A percentile compares a stretch with the other conserved stretches of the same genome.
Conservation (phyloP, 2,329 filamentous ascomycete species). For the Talaromyces rugulosus region DNA sequence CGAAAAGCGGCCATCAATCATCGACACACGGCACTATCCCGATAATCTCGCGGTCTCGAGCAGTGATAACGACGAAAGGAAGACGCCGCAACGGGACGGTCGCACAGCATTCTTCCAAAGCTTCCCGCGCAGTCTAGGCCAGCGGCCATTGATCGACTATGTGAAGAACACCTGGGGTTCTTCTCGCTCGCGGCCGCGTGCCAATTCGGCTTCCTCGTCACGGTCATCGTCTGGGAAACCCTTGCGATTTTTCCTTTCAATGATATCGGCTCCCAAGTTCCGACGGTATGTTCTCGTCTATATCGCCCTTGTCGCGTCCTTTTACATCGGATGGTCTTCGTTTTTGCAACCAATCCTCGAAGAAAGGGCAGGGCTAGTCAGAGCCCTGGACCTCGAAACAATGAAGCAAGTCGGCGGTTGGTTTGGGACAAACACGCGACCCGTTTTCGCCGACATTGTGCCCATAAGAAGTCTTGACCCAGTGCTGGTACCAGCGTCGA, state of each 20-base stretch:
- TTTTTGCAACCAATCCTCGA: slow-evolving; percentile 27
- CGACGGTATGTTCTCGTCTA: slow-evolving; percentile 37
- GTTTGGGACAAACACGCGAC: slow-evolving; percentile 47
- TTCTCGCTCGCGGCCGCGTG: neutral
- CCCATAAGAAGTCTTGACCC: slow-evolving; percentile 49
- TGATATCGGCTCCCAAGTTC: slow-evolving; percentile 38
- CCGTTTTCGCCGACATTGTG: slow-evolving; percentile 47
- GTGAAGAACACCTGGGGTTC: slow-evolving; percentile 38
- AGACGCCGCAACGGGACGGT: neutral
- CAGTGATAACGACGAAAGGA: slow-evolving; percentile 3
- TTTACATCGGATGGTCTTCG: slow-evolving; percentile 30
- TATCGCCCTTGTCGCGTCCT: slow-evolving; percentile 27
- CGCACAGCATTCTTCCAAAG: slow-evolving; percentile 9
- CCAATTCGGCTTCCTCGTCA: neutral
- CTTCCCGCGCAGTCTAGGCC: slow-evolving; percentile 1
- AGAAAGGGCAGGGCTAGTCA: slow-evolving; percentile 27
- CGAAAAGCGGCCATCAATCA: neutral
- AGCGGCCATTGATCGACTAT: slow-evolving; percentile 33
- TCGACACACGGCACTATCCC: neutral
- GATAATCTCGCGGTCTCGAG: slow-evolving; percentile 26
- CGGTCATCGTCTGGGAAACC: neutral
- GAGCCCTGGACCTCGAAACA: slow-evolving; percentile 27
- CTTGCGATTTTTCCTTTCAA: slow-evolving; percentile 24
- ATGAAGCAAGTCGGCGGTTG: slow-evolving; percentile 28
- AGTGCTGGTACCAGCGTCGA: slow-evolving; percentile 39